phyloP scores from a whole-genome alignment of 495 filamentous ascomycete genomes.

The Daldinia caldariorum region DNA sequence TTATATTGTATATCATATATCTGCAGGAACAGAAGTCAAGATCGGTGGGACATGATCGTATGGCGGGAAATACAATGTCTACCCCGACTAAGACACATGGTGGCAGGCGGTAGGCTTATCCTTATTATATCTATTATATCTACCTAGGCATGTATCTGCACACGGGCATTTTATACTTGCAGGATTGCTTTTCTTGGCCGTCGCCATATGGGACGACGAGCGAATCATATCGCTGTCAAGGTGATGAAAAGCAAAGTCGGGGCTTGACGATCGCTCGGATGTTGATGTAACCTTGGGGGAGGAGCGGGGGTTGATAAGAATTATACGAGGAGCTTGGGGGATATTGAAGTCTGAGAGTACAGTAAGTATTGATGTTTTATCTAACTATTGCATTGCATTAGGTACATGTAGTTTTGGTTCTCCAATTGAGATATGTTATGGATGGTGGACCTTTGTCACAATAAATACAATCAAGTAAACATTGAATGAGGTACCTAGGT shows the following conservation, averaged over 20 bases:
- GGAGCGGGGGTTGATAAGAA: slow-evolving; percentile 37
- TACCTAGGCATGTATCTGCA: too few species aligned
- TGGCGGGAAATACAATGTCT: neutral
- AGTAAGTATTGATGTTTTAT: slow-evolving; percentile 1
- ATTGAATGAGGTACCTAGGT: neutral
- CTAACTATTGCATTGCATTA: slow-evolving; percentile 10
- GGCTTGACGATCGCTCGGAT: slow-evolving; percentile 19
- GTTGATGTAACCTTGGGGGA: slow-evolving; percentile 36
- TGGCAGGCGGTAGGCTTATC: neutral
- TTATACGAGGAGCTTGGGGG: neutral
- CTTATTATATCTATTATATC: slow-evolving; percentile 22
- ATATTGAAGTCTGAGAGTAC: slow-evolving; percentile 6
- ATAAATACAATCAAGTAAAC: too few species aligned
- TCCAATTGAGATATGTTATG: too few species aligned
- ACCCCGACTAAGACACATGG: neutral
- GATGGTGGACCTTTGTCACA: too few species aligned
- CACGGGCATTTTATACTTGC: neutral
- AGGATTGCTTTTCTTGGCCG: slow-evolving; percentile 13
- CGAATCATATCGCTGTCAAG: slow-evolving; percentile 33
- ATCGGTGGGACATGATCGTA: neutral
- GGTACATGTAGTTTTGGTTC: too few species aligned
- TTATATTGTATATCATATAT: neutral
- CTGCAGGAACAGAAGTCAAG: neutral
- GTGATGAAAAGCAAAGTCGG: slow-evolving; percentile 15
- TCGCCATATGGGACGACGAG: slow-evolving; percentile 13